These are phyloP conservation scores for Saturnispora galanensis DNA, from an alignment of 805 yeast species.

Conservation along the genomic window DNA sequence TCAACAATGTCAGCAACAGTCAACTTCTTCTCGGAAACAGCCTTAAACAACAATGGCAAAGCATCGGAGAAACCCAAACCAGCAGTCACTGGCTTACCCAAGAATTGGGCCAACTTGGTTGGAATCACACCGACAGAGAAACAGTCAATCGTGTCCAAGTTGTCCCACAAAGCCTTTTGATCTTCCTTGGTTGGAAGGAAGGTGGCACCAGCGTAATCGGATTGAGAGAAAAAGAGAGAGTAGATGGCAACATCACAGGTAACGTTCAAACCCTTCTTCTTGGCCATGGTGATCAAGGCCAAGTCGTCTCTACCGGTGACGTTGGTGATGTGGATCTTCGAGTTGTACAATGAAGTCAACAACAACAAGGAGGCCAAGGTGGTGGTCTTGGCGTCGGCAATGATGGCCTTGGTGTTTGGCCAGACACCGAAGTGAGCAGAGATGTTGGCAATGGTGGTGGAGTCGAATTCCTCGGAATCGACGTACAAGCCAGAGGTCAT, in stretches of 20 bases:
- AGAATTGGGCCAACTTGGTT: slow-evolving; percentile 54
- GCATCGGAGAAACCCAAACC: slow-evolving; percentile 77
- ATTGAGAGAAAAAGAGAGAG: slow-evolving; percentile 65
- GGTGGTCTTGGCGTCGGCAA: slow-evolving; percentile 87
- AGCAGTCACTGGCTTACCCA: slow-evolving; percentile 49
- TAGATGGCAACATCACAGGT: slow-evolving; percentile 85
- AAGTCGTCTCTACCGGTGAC: slow-evolving; percentile 76
- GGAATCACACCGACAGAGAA: slow-evolving; percentile 82
- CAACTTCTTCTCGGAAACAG: slow-evolving; percentile 64
- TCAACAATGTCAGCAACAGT: slow-evolving; percentile 61
- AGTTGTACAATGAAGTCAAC: slow-evolving; percentile 76
- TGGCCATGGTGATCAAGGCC: slow-evolving; percentile 74
- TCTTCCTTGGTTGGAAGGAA: slow-evolving; percentile 76
- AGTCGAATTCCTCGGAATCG: slow-evolving; percentile 65
- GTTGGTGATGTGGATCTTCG: slow-evolving; percentile 82
- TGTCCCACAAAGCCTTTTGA: slow-evolving; percentile 74
- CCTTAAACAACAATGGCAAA: slow-evolving; percentile 71
- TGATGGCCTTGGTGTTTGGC: slow-evolving; percentile 76
- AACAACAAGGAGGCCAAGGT: slow-evolving; percentile 87
- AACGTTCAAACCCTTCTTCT: slow-evolving; percentile 69
- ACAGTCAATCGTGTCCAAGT: slow-evolving; percentile 65
- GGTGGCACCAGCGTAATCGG: slow-evolving; percentile 58
- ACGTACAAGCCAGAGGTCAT: slow-evolving; percentile 72
- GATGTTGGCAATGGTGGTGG: slow-evolving; percentile 64
- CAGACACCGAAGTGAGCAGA: slow-evolving; percentile 73